phyloP scores from a whole-genome alignment of 768 basidiomycete genomes.

The Tylopilus sp. region DNA sequence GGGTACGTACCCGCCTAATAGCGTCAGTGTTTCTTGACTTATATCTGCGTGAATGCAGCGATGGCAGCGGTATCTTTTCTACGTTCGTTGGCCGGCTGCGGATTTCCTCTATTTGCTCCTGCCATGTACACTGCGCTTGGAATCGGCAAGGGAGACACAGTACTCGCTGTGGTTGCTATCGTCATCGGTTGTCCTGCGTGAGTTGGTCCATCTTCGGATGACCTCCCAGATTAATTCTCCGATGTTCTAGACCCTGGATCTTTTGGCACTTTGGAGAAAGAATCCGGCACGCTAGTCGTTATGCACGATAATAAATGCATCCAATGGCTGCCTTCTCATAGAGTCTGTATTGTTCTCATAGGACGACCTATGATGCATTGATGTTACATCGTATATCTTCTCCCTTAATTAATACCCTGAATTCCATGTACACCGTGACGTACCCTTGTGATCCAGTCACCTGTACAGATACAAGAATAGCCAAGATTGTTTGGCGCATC shows the following conservation, averaged over 20 bases:
- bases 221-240: conserved; percentile 28
- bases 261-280: conserved; percentile 46
- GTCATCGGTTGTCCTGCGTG: conserved; percentile 56
- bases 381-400: no score
- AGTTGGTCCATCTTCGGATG: not conserved
- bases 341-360: no score
- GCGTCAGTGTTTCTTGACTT: not conserved
- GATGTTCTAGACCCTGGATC: conserved; percentile 38
- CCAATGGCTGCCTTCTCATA: not conserved
- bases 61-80: conserved; percentile 62
- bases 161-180: conserved; percentile 58
- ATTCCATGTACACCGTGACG: no score
- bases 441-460: no score
- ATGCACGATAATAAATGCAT: conserved; percentile 24
- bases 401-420: no score
- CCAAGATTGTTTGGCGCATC: no score
- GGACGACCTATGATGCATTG: no score
- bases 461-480: no score
- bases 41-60: conserved; percentile 35
- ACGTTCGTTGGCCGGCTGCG: conserved; percentile 66
- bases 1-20: conserved; percentile 37
- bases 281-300: conserved; percentile 49
- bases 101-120: conserved; percentile 76
- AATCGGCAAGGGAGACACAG: conserved; percentile 65
- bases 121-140: conserved; percentile 63